Base-by-base conservation (phyloP, 2,329 filamentous ascomycete genomes). In the Monosporascus sp. region DNA sequence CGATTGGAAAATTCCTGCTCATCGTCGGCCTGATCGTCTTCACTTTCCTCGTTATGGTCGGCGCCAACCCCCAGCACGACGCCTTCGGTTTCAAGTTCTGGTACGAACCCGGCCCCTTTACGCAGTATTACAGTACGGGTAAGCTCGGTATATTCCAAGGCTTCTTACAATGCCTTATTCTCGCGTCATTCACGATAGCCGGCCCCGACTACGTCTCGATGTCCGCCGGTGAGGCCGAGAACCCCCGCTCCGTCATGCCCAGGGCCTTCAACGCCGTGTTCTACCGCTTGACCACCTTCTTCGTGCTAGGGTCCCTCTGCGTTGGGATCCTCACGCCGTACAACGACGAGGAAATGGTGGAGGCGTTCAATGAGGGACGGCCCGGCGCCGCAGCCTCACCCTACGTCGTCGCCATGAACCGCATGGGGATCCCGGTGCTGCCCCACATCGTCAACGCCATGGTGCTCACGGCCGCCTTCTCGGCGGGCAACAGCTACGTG, bases 31-130 rank as follows among this genome's bases (percentile, higher is more conserved):
- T 93, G 49, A 79, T 92, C 60, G 62, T 84, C 58, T 92, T 89
- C 72, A 93, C 90, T 2, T 90, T 96, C 64, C 78, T 95, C 58
- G 83, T 85, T 58, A 93, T 94, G 86, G 73, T 94, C 1, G 91
- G 90, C 7, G 91, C 88, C 3, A 94, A 93, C 60, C 91, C 91
- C 0, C 67, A 84, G 1, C 75, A 81, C 38, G 87, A 92, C 60
- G 75, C 81, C 0, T 89, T 89, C 57, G 89, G 89, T 1, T 93
- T 93, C 66, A 78, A 82, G 26, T 84, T 80, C 67, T 87, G 84
- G 82, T 74, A 78, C 3, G 72, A 81, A 0, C 89, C 88, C 0
- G 89, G 89, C 1, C 77, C 88, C 0, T 92, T 93, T 65, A 79
- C 80, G 3, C 79, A 85, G 56, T 77, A 86, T 48, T 85, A 87